Conservation (phyloP, 495 filamentous ascomycete genomes). For the Penicillium diatomitis region DNA sequence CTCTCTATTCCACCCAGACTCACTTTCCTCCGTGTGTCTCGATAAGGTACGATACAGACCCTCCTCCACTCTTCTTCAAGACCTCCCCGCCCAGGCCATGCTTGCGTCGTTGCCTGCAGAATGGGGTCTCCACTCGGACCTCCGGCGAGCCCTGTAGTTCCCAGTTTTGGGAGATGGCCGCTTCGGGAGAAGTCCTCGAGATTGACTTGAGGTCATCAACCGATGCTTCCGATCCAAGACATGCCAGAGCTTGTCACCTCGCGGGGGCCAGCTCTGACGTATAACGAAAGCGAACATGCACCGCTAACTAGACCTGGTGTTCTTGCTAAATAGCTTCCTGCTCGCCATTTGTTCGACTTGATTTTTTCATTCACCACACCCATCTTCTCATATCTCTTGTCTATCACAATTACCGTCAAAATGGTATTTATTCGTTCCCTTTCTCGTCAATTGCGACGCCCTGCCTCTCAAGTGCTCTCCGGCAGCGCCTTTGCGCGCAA, state of each 20-base stretch:
- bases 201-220: constrained; percentile 10
- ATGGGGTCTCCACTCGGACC: no score
- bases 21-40: no score
- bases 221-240: background rate
- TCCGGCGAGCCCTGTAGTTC: no score
- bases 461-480: constrained; percentile 46
- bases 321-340: constrained; percentile 1
- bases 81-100: no score
- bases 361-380: background rate
- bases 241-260: background rate
- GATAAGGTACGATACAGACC: no score
- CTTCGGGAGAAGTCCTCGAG: constrained; percentile 4
- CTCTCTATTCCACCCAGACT: no score
- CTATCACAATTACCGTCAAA: constrained; percentile 31
- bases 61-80: no score
- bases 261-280: constrained; percentile 2
- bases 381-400: background rate
- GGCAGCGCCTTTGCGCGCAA: constrained; percentile 18
- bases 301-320: constrained; percentile 3
- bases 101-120: no score
- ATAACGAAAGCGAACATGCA: no score
- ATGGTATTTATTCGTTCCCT: constrained; percentile 65
- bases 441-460: constrained; percentile 46
- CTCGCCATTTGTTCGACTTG: background rate
- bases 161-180: no score